A percentile compares a stretch with the other conserved stretches of the same genome.
These are phyloP conservation scores for Aspergillus sp. DNA, from an alignment of 2,329 filamentous ascomycete genomes.

Conservation along the genomic window DNA sequence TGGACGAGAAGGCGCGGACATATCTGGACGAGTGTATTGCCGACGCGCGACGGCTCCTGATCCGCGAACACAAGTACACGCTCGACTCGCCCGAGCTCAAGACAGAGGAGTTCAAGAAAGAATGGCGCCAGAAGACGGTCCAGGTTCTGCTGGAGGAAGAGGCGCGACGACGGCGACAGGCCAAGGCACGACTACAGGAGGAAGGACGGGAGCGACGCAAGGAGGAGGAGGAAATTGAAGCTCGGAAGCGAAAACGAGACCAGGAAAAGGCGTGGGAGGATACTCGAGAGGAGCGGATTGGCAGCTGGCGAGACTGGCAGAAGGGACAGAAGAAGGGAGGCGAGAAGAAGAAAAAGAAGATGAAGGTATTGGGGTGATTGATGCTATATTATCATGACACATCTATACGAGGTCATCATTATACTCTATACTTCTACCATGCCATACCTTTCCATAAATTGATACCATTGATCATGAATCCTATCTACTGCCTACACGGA, in stretches of 20 bases:
- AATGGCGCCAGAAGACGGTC: slow-evolving; percentile 88
- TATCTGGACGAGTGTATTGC: slow-evolving; percentile 92
- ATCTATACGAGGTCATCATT: no score
- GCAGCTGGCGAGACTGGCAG: slow-evolving; percentile 89
- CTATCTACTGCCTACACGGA: no score
- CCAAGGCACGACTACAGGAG: slow-evolving; percentile 94
- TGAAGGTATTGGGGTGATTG: slow-evolving; percentile 48
- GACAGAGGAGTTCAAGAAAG: slow-evolving; percentile 75
- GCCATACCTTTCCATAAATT: no score
- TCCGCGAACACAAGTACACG: slow-evolving; percentile 91
- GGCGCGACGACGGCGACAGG: slow-evolving; percentile 74
- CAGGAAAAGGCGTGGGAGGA: slow-evolving; percentile 95
- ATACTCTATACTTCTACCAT: no score
- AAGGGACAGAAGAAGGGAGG: slow-evolving; percentile 62
- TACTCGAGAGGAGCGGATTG: slow-evolving; percentile 85
- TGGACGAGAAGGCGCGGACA: slow-evolving; percentile 89
- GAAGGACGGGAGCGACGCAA: slow-evolving; percentile 86
- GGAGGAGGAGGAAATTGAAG: slow-evolving; percentile 80
- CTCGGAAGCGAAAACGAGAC: slow-evolving; percentile 80
- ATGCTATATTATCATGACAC: no score
- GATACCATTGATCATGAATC: no score
- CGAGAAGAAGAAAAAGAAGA: slow-evolving; percentile 59
- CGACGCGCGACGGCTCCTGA: slow-evolving; percentile 90
- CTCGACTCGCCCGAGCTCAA: slow-evolving; percentile 80
- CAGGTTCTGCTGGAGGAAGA: slow-evolving; percentile 92